Base-by-base conservation (phyloP, 495 filamentous ascomycete species). In the Aspergillus steynii region DNA sequence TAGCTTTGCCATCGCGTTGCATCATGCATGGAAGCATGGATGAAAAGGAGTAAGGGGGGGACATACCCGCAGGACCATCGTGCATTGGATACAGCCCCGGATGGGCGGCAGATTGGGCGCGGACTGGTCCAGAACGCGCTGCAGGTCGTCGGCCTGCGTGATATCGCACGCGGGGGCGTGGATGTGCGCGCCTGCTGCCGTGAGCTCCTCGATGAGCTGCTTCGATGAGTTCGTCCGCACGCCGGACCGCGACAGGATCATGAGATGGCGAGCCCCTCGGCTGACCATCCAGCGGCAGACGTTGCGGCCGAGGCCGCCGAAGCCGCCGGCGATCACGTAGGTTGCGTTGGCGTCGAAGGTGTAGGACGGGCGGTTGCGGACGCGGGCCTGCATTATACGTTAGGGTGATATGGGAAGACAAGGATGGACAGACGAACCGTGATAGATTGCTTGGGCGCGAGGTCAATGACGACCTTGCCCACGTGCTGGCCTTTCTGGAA, bases 241-340 rank as follows among this genome's bases (percentile, higher is more conserved):
- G 12, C 51, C 51, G 2, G 51, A 53, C 3, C 51, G 51, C 3
- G 71, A 74, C 7, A 87, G 74, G 5, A 90, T 75, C 4, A 86
- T 77, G 29, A 89, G 72, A 60, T 83, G 75, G 50, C 74, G 72
- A 14, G 86, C 87, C 4, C 86, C 86, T 48, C 81, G 80, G n/a
- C 73, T 64, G 4, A 81, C 80, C 83, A 90, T 86, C 84, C 84
- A 87, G 8, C 71, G 72, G 2, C 83, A 71, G 60, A 88, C 78
- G 56, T 79, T 81, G 56, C 82, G 74, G n/a, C 86, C 86, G 0
- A 90, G 73, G 56, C 86, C 87, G 42, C 86, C 87, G 1, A 85
- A 79, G 15, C 87, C 86, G 34, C 87, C 86, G 54, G 85, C 77
- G 25, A 90, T 70, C 31, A 90, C 70, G 61, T 89, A 89, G 0